phyloP scores from a whole-genome alignment of 2,329 filamentous ascomycete species.

The Beauveria medogensis region DNA sequence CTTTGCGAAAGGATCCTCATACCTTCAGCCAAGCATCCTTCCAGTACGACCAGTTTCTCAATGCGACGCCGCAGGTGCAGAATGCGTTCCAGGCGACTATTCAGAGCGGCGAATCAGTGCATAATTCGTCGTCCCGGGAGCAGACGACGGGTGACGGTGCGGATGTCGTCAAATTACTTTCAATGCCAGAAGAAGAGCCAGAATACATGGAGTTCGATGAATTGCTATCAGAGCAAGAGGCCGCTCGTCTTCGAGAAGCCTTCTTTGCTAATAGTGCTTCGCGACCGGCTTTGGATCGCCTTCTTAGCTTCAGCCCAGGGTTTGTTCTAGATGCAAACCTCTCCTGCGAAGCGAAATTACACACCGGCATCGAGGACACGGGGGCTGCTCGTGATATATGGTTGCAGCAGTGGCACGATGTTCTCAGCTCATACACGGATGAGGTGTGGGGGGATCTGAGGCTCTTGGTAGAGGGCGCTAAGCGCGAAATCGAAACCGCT shows the following conservation, averaged over 20 bases:
- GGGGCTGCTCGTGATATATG: constrained; percentile 35
- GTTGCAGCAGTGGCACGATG: constrained; percentile 48
- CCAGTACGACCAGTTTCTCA: constrained; percentile 2
- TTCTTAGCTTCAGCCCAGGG: constrained; percentile 44
- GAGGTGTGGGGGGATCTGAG: constrained; percentile 61
- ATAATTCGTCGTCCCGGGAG: neutral
- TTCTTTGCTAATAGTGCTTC: neutral
- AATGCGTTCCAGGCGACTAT: neutral
- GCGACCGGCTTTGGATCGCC: constrained; percentile 30
- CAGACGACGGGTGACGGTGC: constrained; percentile 14
- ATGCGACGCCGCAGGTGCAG: neutral
- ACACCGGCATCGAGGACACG: constrained; percentile 32
- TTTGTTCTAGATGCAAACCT: constrained; percentile 25
- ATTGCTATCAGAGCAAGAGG: constrained; percentile 5
- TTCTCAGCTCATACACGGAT: constrained; percentile 50
- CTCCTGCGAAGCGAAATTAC: constrained; percentile 16
- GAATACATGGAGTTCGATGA: neutral
- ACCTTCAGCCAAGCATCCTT: neutral
- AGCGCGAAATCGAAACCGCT: constrained; percentile 43
- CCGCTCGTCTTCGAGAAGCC: constrained; percentile 1
- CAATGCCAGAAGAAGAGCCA: constrained; percentile 5
- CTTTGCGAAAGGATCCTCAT: neutral
- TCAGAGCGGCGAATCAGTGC: neutral
- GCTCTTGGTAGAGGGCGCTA: constrained; percentile 47
- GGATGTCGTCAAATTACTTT: constrained; percentile 13